Conservation (phyloP, 768 basidiomycete genomes). For the Termitomyces sp. region DNA sequence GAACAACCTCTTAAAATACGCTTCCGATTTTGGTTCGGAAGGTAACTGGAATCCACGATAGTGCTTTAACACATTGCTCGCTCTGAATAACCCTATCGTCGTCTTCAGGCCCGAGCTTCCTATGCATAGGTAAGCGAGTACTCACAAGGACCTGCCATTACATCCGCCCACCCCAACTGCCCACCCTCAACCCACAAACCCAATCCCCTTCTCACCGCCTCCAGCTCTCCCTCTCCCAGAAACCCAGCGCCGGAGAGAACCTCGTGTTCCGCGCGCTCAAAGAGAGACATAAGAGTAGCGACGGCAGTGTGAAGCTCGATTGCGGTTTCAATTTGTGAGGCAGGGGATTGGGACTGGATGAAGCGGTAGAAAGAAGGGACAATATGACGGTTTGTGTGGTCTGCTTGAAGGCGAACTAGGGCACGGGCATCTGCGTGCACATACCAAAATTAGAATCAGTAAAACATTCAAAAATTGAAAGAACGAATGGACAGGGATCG, state of each 20-base stretch:
- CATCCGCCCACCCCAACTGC: conserved; percentile 56
- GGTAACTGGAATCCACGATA: conserved; percentile 65
- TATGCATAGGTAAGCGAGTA: not conserved
- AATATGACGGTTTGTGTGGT: conserved; percentile 58
- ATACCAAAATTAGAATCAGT: not conserved
- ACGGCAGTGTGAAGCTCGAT: conserved; percentile 50
- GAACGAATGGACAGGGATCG: conserved; percentile 48
- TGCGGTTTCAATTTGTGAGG: conserved; percentile 43
- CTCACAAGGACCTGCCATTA: conserved; percentile 69
- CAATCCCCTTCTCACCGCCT: conserved; percentile 31
- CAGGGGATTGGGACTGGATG: conserved; percentile 60
- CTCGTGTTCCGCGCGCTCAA: conserved; percentile 52
- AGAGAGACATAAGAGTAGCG: conserved; percentile 42
- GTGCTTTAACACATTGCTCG: conserved; percentile 55
- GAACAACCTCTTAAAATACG: conserved; percentile 50
- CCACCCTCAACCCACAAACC: conserved; percentile 60
- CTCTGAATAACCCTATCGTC: conserved; percentile 60
- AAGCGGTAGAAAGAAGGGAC: conserved; percentile 73
- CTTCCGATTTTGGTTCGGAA: conserved; percentile 37
- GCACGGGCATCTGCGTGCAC: conserved; percentile 61
- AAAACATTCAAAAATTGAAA: too few species aligned
- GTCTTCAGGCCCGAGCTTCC: not conserved
- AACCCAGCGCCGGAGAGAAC: conserved; percentile 32
- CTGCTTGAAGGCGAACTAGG: conserved; percentile 60
- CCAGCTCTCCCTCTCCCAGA: conserved; percentile 32